Conservation (phyloP, 192 early-diverging fungal genomes). For the Backusella luteola region DNA sequence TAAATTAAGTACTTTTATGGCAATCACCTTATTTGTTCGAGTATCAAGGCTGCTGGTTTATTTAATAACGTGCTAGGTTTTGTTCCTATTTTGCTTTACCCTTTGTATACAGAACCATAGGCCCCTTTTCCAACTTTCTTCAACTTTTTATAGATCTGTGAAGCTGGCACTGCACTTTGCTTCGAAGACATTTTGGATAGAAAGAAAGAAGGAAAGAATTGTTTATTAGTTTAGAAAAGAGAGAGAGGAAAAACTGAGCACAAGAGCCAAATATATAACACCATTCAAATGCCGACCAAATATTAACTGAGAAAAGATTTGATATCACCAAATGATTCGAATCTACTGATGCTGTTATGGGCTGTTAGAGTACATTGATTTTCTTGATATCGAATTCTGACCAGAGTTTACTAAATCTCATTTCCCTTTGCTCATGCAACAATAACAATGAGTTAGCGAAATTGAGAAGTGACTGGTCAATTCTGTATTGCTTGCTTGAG, state of each 20-base stretch:
- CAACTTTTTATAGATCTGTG: slow-evolving; percentile 51
- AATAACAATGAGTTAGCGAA: too few species aligned
- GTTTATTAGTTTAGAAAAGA: too few species aligned
- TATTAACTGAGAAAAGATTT: too few species aligned
- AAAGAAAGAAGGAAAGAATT: background rate
- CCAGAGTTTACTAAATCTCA: too few species aligned
- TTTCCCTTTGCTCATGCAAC: too few species aligned
- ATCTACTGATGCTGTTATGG: too few species aligned
- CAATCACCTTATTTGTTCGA: slow-evolving; percentile 76
- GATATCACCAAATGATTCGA: too few species aligned
- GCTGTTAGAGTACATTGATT: too few species aligned
- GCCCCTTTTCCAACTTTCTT: slow-evolving; percentile 63
- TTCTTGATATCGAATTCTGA: too few species aligned
- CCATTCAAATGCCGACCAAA: background rate
- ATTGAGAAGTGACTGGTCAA: too few species aligned
- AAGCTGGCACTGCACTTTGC: slow-evolving; percentile 19
- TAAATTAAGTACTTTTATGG: slow-evolving; percentile 96
- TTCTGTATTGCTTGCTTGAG: too few species aligned
- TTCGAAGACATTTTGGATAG: background rate
- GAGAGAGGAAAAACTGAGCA: background rate
- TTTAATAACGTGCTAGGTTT: background rate
- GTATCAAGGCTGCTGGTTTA: slow-evolving; percentile 60
- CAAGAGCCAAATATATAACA: background rate
- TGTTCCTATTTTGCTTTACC: slow-evolving; percentile 35
- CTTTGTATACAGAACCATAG: slow-evolving; percentile 73